Percentiles rank a stretch among this genome's conserved stretches.
These are phyloP conservation scores for Debaryomyces hansenii DNA, from an alignment of 805 yeast genomes.

Conservation along the genomic window DNA sequence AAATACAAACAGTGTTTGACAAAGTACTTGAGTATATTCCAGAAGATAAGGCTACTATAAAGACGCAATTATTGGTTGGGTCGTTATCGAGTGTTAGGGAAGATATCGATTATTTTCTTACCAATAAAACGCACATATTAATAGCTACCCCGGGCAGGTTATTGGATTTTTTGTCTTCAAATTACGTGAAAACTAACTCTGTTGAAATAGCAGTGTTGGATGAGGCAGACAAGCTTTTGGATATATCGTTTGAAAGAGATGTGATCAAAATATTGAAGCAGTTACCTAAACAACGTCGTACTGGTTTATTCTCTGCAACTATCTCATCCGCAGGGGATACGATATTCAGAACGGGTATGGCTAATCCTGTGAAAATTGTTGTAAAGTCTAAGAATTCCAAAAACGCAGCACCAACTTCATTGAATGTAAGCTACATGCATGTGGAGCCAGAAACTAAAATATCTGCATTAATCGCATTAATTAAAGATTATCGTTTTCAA, in stretches of 20 bases:
- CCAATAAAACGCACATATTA: constrained; percentile 65
- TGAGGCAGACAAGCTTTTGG: constrained; percentile 90
- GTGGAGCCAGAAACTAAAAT: constrained; percentile 63
- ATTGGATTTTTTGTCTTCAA: constrained; percentile 66
- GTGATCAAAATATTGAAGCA: constrained; percentile 63
- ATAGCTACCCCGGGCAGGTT: constrained; percentile 94
- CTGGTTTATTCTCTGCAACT: constrained; percentile 94
- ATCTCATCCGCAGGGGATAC: constrained; percentile 77
- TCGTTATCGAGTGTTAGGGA: constrained; percentile 63
- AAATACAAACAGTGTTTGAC: constrained; percentile 67
- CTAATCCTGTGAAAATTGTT: constrained; percentile 86
- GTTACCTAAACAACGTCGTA: constrained; percentile 88
- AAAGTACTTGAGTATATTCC: constrained; percentile 60
- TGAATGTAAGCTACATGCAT: constrained; percentile 60
- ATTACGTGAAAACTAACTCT: constrained; percentile 56
- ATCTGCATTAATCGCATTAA: constrained; percentile 52
- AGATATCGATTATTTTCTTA: constrained; percentile 62
- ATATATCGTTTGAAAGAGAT: constrained; percentile 69
- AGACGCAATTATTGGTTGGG: constrained; percentile 65
- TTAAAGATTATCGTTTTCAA: constrained; percentile 56
- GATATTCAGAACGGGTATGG: constrained; percentile 83
- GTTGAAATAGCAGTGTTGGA: constrained; percentile 80
- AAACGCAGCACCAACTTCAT: constrained; percentile 58
- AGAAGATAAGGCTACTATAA: constrained; percentile 41
- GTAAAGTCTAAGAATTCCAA: constrained; percentile 54